Evolutionary conservation across 164 flowering plant genomes (phyloP).

Genomic region (Stephania yunnanensis): DNA sequence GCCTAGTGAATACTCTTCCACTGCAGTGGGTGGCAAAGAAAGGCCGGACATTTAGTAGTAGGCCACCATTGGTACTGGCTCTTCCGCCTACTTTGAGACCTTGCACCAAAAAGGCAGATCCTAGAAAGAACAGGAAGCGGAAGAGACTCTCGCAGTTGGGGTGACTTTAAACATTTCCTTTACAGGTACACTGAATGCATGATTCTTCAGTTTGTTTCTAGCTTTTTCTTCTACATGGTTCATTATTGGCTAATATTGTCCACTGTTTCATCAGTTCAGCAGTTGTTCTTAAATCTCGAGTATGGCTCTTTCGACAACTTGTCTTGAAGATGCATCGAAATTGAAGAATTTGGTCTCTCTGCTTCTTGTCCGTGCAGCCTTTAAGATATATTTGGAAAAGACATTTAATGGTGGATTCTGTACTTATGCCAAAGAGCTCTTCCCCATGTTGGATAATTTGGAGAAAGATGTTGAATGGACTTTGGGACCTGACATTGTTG

Average conservation of each 20-base stretch:
- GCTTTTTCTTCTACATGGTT: neutral
- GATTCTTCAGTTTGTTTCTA: neutral
- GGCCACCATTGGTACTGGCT: slow-evolving; percentile 32
- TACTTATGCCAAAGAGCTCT: neutral
- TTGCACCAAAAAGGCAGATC: slow-evolving; percentile 17
- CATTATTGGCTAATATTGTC: neutral
- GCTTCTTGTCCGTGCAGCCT: neutral
- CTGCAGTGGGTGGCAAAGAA: slow-evolving; percentile 72
- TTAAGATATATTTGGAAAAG: neutral
- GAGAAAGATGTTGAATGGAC: neutral
- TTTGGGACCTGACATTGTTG: neutral
- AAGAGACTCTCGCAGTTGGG: slow-evolving; percentile 51
- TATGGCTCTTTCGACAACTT: neutral
- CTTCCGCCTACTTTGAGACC: slow-evolving; percentile 35
- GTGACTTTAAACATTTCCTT: slow-evolving; percentile 12
- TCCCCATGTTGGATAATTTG: neutral
- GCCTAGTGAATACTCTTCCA: slow-evolving; percentile 57
- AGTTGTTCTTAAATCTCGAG: neutral
- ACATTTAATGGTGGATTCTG: neutral
- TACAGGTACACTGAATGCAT: neutral
- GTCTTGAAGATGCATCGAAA: neutral
- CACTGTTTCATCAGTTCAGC: neutral
- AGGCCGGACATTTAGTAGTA: slow-evolving; percentile 52
- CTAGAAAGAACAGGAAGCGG: slow-evolving; percentile 44
- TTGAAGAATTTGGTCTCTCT: neutral